Conservation (phyloP, 106 monocot species). For the Dendrobium chrysotoxum region DNA sequence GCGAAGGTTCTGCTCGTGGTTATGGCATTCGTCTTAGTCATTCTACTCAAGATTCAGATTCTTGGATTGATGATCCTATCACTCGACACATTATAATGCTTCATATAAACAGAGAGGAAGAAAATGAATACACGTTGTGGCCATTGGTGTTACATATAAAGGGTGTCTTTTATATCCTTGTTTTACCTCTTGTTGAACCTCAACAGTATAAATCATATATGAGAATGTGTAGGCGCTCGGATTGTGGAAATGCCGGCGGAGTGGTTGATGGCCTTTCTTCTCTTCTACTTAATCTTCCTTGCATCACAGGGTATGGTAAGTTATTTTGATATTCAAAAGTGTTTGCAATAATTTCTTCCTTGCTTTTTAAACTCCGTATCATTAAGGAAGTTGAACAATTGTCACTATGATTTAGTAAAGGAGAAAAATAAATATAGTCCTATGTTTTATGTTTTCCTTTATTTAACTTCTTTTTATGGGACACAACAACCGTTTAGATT, state of each 20-base stretch:
- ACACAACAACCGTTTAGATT: background rate
- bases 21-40: constrained; percentile 55
- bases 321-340: constrained; percentile 17
- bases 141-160: constrained; percentile 80
- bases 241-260: constrained; percentile 55
- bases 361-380: constrained; percentile 3
- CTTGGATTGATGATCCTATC: constrained; percentile 92
- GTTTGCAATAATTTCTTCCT: background rate
- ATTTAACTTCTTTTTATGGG: background rate
- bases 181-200: constrained; percentile 80
- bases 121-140: constrained; percentile 57
- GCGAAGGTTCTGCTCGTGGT: constrained; percentile 78
- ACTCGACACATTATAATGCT: constrained; percentile 82
- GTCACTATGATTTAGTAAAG: background rate
- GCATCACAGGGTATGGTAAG: constrained; percentile 99
- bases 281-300: constrained; percentile 74
- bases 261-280: constrained; percentile 52
- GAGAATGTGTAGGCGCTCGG: constrained; percentile 39
- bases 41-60: constrained; percentile 66
- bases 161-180: constrained; percentile 51
- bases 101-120: constrained; percentile 42
- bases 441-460: background rate
- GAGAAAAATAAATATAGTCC: background rate
- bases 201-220: constrained; percentile 55
- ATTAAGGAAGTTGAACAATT: background rate